Evolutionary conservation across 352 stramenopile genomes (phyloP), one percentile per base, ranked within the genome.

Genomic region (Globisporangium polare): DNA sequence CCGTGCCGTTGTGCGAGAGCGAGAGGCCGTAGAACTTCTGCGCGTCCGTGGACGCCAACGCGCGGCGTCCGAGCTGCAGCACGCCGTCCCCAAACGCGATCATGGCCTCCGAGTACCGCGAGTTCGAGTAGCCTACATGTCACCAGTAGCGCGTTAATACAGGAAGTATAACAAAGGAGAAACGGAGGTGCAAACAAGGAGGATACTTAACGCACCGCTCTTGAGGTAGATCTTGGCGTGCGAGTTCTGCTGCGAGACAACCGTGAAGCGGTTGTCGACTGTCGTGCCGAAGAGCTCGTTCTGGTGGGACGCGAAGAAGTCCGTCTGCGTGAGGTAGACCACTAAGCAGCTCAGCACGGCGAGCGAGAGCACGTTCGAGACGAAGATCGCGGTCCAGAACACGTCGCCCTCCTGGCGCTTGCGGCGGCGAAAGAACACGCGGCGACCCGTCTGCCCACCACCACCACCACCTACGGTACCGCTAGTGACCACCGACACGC

Each of bases 251-350:
- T 83, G 66, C 33, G 86, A 85, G 26, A 94, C 80, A 27, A 92
- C 83, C 6, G 83, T 92, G 47, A 92, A 94, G 15, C 81, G 71
- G 29, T 92, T 88, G 54, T 94, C 86, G 52, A 94, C 80, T 0
- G 79, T 93, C 35, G 82, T 88, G 20, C 83, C 83, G 37, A 94
- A 83, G n/a, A 94, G 53, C 29, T 94, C 83, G 33, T 69, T 87
- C 62, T 92, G 86, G 62, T 94, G 83, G 9, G 76, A 83, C 62
- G 77, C 77, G 37, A 94, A 94, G 70, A 94, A 92, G 60, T 92
- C 83, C 10, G 83, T 86, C 58, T 92, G 81, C 60, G 78, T 79
- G 26, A 94, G 71, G 63, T 92, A 92, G 22, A 89, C 73, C 22
- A 77, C 74, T 17, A 90, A 67, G 24, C 73, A 66, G n/a, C 55